phyloP scores from a whole-genome alignment of 1,139 yeast species.

The Eremothecium sinecaudum region DNA sequence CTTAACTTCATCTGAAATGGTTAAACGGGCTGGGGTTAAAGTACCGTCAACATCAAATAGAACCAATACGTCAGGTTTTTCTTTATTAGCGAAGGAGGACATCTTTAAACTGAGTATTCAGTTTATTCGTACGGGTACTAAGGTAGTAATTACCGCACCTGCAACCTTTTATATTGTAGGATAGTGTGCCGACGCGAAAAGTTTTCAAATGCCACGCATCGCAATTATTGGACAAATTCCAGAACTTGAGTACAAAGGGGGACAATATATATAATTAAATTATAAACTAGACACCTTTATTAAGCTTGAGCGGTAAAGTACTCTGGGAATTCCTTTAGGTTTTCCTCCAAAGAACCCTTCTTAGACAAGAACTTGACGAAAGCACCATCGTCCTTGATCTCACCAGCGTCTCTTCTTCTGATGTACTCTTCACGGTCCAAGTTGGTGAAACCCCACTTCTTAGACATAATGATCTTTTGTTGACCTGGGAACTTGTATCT shows the following conservation, averaged over 20 bases:
- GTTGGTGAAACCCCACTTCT: constrained; percentile 99
- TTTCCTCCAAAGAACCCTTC: constrained; percentile 90
- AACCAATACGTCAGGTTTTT: constrained; percentile 44
- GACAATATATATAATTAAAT: no score
- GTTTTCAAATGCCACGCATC: no score
- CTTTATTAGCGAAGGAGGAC: constrained; percentile 34
- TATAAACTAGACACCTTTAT: constrained; percentile 9
- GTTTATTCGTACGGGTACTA: no score
- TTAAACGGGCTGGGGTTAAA: constrained; percentile 91
- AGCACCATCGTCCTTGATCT: constrained; percentile 99
- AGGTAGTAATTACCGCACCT: no score
- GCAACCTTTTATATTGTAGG: no score
- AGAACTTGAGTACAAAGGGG: no score
- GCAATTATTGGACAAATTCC: no score
- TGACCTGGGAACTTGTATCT: constrained; percentile 99
- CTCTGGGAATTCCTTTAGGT: constrained; percentile 94
- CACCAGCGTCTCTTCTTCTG: constrained; percentile 90
- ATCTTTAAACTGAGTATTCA: constrained; percentile 9
- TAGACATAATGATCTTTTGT: constrained; percentile 96
- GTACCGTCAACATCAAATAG: constrained; percentile 98
- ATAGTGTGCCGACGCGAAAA: no score
- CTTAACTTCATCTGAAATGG: constrained; percentile 71
- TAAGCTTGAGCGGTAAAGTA: constrained; percentile 44
- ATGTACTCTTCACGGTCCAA: constrained; percentile 96
- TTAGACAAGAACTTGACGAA: constrained; percentile 95